phyloP scores from a whole-genome alignment of 2,329 filamentous ascomycete genomes.

The Paraphoma sp. region DNA sequence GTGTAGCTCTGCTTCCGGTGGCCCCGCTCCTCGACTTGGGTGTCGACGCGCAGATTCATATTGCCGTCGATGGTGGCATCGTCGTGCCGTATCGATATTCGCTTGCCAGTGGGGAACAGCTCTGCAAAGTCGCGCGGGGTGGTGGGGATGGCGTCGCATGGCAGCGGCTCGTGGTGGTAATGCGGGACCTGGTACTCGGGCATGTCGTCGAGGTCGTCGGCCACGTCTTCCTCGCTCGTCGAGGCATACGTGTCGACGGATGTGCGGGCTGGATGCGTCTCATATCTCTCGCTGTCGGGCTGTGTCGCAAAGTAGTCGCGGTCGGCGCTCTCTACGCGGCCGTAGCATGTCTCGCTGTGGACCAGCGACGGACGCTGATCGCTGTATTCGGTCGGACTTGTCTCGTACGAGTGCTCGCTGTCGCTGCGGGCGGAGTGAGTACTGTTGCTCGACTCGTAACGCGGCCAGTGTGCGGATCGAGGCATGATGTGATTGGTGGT shows the following conservation, averaged over 20 bases:
- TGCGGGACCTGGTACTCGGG: slow-evolving; percentile 64
- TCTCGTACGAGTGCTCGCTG: slow-evolving; percentile 42
- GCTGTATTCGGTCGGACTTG: slow-evolving; percentile 45
- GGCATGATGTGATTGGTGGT: slow-evolving; percentile 36
- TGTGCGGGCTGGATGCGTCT: slow-evolving; percentile 49
- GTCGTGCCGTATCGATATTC: slow-evolving; percentile 85
- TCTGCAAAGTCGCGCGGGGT: slow-evolving; percentile 82
- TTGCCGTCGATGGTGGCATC: slow-evolving; percentile 90
- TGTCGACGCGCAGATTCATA: slow-evolving; percentile 94
- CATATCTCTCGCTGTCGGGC: slow-evolving; percentile 19
- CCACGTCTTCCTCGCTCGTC: slow-evolving; percentile 68
- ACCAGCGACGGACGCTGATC: slow-evolving; percentile 33
- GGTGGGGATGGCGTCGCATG: slow-evolving; percentile 73
- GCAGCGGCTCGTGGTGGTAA: slow-evolving; percentile 67
- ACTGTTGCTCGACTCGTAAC: slow-evolving; percentile 42
- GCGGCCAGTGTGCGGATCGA: slow-evolving; percentile 40
- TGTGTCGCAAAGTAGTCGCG: slow-evolving; percentile 30
- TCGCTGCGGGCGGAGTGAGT: slow-evolving; percentile 39
- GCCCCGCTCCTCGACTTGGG: slow-evolving; percentile 66
- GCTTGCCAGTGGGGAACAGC: slow-evolving; percentile 84
- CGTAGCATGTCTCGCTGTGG: slow-evolving; percentile 40
- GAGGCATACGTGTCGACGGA: slow-evolving; percentile 85
- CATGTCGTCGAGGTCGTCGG: slow-evolving; percentile 52
- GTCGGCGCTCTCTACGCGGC: slow-evolving; percentile 34
- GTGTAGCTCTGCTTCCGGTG: slow-evolving; percentile 70